Base-by-base conservation (phyloP, 2,329 filamentous ascomycete genomes). In the Epicoccum sorghinum region DNA sequence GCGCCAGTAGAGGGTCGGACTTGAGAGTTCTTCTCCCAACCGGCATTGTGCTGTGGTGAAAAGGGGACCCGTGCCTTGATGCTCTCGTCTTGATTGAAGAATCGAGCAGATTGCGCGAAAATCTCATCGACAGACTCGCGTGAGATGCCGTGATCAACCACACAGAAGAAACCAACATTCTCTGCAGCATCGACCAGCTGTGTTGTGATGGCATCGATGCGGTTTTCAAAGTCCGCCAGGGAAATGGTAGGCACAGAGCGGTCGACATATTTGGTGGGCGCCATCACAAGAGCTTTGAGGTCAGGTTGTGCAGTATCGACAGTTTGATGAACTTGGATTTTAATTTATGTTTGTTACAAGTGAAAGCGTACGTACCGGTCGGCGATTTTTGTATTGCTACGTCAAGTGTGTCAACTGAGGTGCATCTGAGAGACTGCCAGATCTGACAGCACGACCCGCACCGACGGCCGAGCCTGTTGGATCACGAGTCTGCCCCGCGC, bases 11-110 rank as follows among this genome's bases (percentile, higher is more conserved):
- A 85, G 0, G 84, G 84, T 10, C 84, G 79, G 38, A 87, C 73
- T 62, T 87, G 84, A 7, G 79, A 76, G 57, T 78, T 80, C 67
- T 83, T 83, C 73, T 87, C 84, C 83, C 84, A 87, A 7, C 85
- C 85, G 1, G 82, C 80, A 59, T 87, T 87, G 54, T 79, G 51
- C 41, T 65, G 76, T 5, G 73, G 73, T 38, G 76, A 82, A 75
- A 81, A 86, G 0, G 84, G 81, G 1, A 85, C 81, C 5, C 73
- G 77, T 13, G 78, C 76, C 64, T 87, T 87, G 49, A 78, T 67
- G 0, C 76, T 70, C 60, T 83, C 79, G 0, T 81, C 75, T 7
- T 85, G 78, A 13, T 73, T 61, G 71, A 86, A 86, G 75, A 86
- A 86, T 23, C 71, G 68, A 55, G 80, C 77, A 0, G 83, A 81